A percentile compares a stretch with the other conserved stretches of the same genome.
Evolutionary conservation across 1,284 basidiomycete genomes (phyloP).

Genomic region (Ceratobasidium papillatum): DNA sequence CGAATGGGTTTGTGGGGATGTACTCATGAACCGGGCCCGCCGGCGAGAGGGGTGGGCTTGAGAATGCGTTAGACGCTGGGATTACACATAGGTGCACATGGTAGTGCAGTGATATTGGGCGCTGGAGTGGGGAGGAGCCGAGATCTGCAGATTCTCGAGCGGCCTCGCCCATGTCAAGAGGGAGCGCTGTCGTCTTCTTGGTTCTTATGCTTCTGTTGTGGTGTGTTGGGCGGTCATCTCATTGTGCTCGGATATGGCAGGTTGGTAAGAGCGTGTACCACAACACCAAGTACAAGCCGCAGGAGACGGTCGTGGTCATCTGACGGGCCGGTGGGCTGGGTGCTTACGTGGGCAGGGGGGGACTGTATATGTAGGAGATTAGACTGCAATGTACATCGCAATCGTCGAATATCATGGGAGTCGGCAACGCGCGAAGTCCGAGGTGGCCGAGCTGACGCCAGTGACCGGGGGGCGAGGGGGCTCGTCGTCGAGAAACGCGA

Average conservation of each 20-base stretch:
- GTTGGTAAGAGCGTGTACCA: conserved; percentile 87
- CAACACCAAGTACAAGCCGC: conserved; percentile 78
- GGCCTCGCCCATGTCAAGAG: conserved; percentile 16
- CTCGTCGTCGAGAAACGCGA: not conserved
- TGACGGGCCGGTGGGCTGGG: conserved; percentile 14
- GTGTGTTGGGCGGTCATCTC: not conserved
- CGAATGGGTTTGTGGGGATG: conserved; percentile 17
- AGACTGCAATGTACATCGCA: conserved; percentile 11
- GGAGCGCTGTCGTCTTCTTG: conserved; percentile 8
- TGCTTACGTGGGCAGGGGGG: not conserved
- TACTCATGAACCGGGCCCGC: not conserved
- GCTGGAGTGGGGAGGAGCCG: conserved; percentile 20
- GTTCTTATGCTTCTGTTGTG: conserved; percentile 6
- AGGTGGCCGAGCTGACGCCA: conserved; percentile 5
- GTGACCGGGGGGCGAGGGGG: conserved; percentile 1
- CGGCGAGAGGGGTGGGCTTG: not conserved
- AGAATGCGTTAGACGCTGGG: not conserved
- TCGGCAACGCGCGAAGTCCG: conserved; percentile 8
- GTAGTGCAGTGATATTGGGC: conserved; percentile 25
- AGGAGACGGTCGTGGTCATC: conserved; percentile 64
- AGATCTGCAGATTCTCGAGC: conserved; percentile 30
- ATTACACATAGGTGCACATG: conserved; percentile 4
- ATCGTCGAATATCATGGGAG: too few species aligned
- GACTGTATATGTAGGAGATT: not conserved
- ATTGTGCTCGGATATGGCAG: conserved; percentile 53